Conservation (phyloP, 2,329 filamentous ascomycete species). For the Ophiocordyceps unilateralis region DNA sequence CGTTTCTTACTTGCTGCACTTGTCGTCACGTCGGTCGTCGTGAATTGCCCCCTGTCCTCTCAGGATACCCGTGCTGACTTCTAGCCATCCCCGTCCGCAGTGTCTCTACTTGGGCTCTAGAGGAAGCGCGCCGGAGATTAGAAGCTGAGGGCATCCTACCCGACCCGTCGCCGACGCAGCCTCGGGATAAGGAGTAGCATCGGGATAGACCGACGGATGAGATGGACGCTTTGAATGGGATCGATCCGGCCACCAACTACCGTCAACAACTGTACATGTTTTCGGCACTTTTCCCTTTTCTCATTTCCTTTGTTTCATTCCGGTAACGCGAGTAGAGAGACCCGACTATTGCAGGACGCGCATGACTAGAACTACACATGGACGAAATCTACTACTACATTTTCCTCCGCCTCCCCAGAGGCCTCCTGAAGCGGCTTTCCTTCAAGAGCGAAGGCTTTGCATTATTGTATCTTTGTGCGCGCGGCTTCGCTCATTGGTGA, state of each 20-base stretch:
- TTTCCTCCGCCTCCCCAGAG: neutral
- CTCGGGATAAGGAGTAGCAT: conserved; percentile 30
- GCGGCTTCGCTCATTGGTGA: neutral
- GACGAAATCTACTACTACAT: neutral
- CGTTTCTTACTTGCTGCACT: too few species aligned
- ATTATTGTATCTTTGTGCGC: neutral
- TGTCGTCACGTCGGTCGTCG: too few species aligned
- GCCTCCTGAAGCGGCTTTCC: too few species aligned
- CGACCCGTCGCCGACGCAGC: conserved; percentile 39
- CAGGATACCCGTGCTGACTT: neutral
- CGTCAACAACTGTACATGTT: conserved; percentile 14
- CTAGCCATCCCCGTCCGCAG: conserved; percentile 25
- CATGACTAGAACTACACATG: conserved; percentile 12
- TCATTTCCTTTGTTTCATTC: conserved; percentile 3
- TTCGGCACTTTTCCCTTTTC: conserved; percentile 6
- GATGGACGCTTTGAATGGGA: neutral
- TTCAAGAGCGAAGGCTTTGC: neutral
- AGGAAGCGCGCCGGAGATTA: conserved; percentile 88
- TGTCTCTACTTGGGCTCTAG: conserved; percentile 98
- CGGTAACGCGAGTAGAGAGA: neutral
- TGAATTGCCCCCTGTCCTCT: too few species aligned
- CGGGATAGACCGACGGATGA: neutral
- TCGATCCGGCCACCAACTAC: neutral
- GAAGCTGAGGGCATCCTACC: conserved; percentile 88
- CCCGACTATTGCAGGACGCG: conserved; percentile 6